phyloP scores from a whole-genome alignment of 768 basidiomycete genomes.

The Mycena floridula region DNA sequence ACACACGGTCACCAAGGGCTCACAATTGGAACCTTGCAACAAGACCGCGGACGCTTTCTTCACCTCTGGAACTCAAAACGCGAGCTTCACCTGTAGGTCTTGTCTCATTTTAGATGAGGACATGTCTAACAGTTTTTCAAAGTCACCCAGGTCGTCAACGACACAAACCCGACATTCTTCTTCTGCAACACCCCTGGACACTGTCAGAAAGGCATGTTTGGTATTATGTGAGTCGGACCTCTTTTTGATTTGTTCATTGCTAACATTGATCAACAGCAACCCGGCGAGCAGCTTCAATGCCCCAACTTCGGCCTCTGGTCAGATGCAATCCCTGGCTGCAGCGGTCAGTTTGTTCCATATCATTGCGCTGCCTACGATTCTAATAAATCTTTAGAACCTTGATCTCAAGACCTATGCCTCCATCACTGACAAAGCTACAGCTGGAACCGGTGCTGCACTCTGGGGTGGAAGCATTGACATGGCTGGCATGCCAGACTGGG shows the following conservation, averaged over 20 bases:
- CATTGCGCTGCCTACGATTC: slow-evolving; percentile 4
- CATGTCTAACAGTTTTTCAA: slow-evolving; percentile 8
- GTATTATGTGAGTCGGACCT: slow-evolving; percentile 46
- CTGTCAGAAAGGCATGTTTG: slow-evolving; percentile 84
- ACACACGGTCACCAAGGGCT: slow-evolving; percentile 82
- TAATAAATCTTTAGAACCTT: slow-evolving; percentile 34
- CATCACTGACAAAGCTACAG: slow-evolving; percentile 42
- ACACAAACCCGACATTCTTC: slow-evolving; percentile 68
- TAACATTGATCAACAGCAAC: slow-evolving; percentile 34
- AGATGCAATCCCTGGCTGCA: slow-evolving; percentile 43
- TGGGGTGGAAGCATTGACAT: slow-evolving; percentile 68
- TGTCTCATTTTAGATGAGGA: background rate
- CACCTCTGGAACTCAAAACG: slow-evolving; percentile 58
- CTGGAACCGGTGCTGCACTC: slow-evolving; percentile 39
- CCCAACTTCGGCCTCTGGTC: slow-evolving; percentile 41
- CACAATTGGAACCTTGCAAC: slow-evolving; percentile 66
- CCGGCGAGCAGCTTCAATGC: slow-evolving; percentile 43
- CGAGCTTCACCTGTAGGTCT: slow-evolving; percentile 54
- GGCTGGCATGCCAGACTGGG: slow-evolving; percentile 45
- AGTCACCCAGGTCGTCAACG: slow-evolving; percentile 70
- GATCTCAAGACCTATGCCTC: slow-evolving; percentile 49
- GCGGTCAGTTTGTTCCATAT: slow-evolving; percentile 28
- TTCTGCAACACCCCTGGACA: slow-evolving; percentile 68
- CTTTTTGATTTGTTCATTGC: background rate
- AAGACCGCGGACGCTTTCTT: slow-evolving; percentile 52